Base-by-base conservation (phyloP, 345 rosid genomes). In the Dovyalis caffra region DNA sequence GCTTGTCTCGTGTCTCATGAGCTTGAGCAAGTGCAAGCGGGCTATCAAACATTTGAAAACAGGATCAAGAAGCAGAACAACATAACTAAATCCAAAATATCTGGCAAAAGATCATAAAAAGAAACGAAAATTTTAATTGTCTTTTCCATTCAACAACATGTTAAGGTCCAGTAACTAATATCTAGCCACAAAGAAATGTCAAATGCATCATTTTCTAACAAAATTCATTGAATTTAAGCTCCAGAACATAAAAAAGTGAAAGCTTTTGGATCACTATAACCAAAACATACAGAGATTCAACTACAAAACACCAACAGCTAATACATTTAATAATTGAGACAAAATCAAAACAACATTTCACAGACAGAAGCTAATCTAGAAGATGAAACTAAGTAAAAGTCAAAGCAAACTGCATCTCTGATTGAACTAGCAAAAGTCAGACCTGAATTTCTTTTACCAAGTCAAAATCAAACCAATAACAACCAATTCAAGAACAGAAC, bases 21-120 rank as follows among this genome's bases (percentile, higher is more conserved):
- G 99, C 98, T 81, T 95, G 99, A 72, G 99, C 99, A 77, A 95
- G 97, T 32, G 98, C 99, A 57, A 95, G 81, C 7, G 99, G 99
- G 83, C 99, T 95, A 88, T 74, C 88, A 87, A 81, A 81, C 76
- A 84, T 28, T 76, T 68, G 53, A 64, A 74, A 82, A 82, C 70
- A 67, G 61, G 34, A 78, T 86, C 82, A 25, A 76, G 26, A 69
- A 61, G 32, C 12, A 23, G 9, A 47, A 43, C 57, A 32, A 3
- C 60, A 25, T 25, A 33, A 47, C 37, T 18, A 16, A 72, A 43
- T 29, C 60, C 43, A 76, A 61, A 73, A 49, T 66, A 70, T 38
- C 8, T 6, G 3, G 20, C 28, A 20, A 3, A 65, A 63, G 20
- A 47, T 60, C 8, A 23, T 29, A 21, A 3, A 26, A 38, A 64